phyloP scores from a whole-genome alignment of 208 protist species.

The Leptomonas pyrrhocoris region DNA sequence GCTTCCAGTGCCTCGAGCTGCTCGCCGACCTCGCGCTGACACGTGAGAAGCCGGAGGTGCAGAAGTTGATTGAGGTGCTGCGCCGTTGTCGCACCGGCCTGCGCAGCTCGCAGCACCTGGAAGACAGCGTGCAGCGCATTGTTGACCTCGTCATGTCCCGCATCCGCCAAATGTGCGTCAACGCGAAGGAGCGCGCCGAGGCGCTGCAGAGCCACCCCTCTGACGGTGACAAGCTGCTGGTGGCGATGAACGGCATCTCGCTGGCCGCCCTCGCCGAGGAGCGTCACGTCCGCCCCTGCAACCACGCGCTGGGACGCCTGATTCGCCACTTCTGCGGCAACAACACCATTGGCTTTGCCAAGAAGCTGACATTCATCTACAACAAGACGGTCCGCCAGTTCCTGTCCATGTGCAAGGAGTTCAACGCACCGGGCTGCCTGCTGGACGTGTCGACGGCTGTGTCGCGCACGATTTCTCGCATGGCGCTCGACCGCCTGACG shows the following conservation, averaged over 20 bases:
- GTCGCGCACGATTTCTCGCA: constrained; percentile 46
- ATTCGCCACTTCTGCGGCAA: constrained; percentile 55
- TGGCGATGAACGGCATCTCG: constrained; percentile 59
- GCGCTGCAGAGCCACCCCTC: constrained; percentile 34
- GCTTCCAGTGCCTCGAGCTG: constrained; percentile 57
- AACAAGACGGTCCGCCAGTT: constrained; percentile 59
- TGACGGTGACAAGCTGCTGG: constrained; percentile 56
- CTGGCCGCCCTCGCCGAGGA: constrained; percentile 51
- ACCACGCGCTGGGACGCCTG: constrained; percentile 37
- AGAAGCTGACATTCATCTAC: constrained; percentile 68
- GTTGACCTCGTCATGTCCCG: constrained; percentile 51
- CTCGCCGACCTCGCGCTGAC: constrained; percentile 64
- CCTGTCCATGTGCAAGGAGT: constrained; percentile 60
- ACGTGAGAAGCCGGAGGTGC: constrained; percentile 28
- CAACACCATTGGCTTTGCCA: constrained; percentile 66
- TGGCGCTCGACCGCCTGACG: constrained; percentile 46
- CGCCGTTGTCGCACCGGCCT: constrained; percentile 43
- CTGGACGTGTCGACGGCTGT: constrained; percentile 44
- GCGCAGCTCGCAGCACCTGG: constrained; percentile 56
- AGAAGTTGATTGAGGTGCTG: constrained; percentile 37
- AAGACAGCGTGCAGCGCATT: constrained; percentile 56
- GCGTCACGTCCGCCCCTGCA: constrained; percentile 57
- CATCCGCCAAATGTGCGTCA: constrained; percentile 47
- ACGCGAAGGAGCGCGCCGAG: constrained; percentile 32
- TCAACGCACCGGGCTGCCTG: constrained; percentile 45